Evolutionary conservation across 75 land plant genomes (phyloP).

Genomic region (Selaginella tamariscina): DNA sequence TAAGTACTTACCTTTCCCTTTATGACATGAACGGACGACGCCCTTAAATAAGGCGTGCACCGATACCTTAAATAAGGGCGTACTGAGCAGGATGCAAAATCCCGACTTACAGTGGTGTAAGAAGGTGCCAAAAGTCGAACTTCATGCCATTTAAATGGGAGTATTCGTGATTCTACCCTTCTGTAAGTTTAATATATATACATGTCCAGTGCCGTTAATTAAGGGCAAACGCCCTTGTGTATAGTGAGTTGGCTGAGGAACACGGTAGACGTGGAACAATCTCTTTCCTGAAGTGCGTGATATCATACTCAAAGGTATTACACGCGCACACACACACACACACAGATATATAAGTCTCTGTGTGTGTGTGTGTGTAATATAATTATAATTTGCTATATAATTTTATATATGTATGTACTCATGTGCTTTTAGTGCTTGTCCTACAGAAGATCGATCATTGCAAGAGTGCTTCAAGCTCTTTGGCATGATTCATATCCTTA

Average conservation of each 20-base stretch:
- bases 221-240: background rate
- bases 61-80: too few species aligned
- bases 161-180: slow-evolving; percentile 70
- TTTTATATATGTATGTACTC: background rate
- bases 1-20: too few species aligned
- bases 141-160: slow-evolving; percentile 99
- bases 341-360: background rate
- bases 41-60: too few species aligned
- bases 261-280: slow-evolving; percentile 48
- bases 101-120: too few species aligned
- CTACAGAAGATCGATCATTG: slow-evolving; percentile 68
- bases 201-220: background rate
- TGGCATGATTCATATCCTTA: slow-evolving; percentile 66
- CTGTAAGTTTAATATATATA: slow-evolving; percentile 32
- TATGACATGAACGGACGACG: too few species aligned
- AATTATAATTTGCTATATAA: background rate
- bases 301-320: slow-evolving; percentile 57
- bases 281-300: slow-evolving; percentile 44
- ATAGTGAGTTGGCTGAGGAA: slow-evolving; percentile 65
- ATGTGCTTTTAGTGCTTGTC: background rate
- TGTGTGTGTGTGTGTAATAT: background rate
- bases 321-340: background rate
- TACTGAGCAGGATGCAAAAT: too few species aligned
- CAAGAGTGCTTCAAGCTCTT: slow-evolving; percentile 84
- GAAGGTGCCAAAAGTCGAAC: slow-evolving; percentile 71